phyloP scores from a whole-genome alignment of 1,139 yeast species.

The Suhomyces yuchorum region DNA sequence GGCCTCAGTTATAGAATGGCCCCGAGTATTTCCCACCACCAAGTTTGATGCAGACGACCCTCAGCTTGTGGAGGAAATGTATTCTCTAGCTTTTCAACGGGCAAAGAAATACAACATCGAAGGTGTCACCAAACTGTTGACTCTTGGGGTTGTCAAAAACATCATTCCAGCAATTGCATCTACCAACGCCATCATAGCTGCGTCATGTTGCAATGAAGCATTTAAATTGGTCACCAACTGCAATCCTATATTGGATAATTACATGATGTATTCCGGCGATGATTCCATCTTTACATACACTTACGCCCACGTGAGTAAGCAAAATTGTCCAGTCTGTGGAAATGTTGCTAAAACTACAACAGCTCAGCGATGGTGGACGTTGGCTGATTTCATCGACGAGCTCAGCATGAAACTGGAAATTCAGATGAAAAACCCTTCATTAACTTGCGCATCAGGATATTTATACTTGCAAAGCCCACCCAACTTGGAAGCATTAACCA shows the following conservation, averaged over 20 bases:
- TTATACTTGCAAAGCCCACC: constrained; percentile 58
- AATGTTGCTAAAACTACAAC: constrained; percentile 35
- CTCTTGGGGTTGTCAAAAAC: constrained; percentile 87
- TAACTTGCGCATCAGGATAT: constrained; percentile 43
- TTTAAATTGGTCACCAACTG: constrained; percentile 73
- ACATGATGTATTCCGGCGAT: constrained; percentile 85
- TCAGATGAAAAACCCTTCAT: constrained; percentile 52
- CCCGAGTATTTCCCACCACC: constrained; percentile 44
- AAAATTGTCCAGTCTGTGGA: constrained; percentile 79
- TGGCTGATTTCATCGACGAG: constrained; percentile 52
- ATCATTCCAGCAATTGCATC: constrained; percentile 95
- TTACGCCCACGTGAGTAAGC: constrained; percentile 60
- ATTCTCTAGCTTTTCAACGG: constrained; percentile 53
- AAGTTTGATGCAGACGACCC: constrained; percentile 71
- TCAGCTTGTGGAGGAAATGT: constrained; percentile 69
- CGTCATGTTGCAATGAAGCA: constrained; percentile 86
- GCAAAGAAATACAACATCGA: constrained; percentile 67
- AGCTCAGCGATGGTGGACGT: constrained; percentile 44
- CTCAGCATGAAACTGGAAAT: constrained; percentile 35
- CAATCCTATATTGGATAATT: constrained; percentile 71
- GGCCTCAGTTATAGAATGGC: constrained; percentile 83
- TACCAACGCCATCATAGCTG: constrained; percentile 91
- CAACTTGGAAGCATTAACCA: constrained; percentile 49
- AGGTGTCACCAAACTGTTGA: constrained; percentile 71
- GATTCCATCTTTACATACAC: constrained; percentile 76